Conservation (phyloP, 208 protist genomes). For the Strigomonas culicis region DNA sequence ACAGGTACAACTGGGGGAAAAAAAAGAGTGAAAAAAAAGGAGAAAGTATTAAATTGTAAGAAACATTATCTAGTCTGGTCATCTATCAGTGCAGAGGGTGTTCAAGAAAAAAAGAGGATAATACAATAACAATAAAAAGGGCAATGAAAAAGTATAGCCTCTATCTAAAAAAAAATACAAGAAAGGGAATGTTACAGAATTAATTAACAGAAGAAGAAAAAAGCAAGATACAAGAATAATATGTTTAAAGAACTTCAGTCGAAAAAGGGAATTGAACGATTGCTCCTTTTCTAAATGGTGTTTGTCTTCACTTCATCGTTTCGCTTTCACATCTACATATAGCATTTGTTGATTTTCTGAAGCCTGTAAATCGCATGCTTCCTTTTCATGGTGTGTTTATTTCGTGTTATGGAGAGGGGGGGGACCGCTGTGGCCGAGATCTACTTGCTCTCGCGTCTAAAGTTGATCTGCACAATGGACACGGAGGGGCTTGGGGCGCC, state of each 20-base stretch:
- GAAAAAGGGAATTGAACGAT: not conserved
- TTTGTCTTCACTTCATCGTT: not conserved
- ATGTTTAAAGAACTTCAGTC: not conserved
- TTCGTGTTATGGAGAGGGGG: too few species aligned
- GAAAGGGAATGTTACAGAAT: constrained; percentile 2
- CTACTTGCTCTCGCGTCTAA: too few species aligned
- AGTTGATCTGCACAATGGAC: constrained; percentile 15
- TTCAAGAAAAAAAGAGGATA: constrained; percentile 9
- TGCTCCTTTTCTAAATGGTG: not conserved
- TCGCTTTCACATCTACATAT: too few species aligned
- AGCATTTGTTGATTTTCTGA: too few species aligned
- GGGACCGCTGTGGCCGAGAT: too few species aligned
- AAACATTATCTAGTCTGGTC: not conserved
- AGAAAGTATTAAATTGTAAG: constrained; percentile 5
- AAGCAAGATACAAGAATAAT: not conserved
- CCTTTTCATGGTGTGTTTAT: too few species aligned
- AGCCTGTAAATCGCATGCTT: too few species aligned
- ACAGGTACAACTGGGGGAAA: constrained; percentile 3
- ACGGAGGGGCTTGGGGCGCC: constrained; percentile 3
- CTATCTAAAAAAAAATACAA: not conserved
- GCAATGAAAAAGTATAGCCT: constrained; percentile 1
- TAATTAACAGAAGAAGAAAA: constrained; percentile 2
- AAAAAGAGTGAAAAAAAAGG: constrained; percentile 13
- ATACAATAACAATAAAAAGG: constrained; percentile 7
- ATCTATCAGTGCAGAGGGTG: not conserved